Evolutionary conservation across 2,329 filamentous ascomycete species (phyloP), one percentile per base, ranked within the genome.

Genomic region (Penicillium sp.): DNA sequence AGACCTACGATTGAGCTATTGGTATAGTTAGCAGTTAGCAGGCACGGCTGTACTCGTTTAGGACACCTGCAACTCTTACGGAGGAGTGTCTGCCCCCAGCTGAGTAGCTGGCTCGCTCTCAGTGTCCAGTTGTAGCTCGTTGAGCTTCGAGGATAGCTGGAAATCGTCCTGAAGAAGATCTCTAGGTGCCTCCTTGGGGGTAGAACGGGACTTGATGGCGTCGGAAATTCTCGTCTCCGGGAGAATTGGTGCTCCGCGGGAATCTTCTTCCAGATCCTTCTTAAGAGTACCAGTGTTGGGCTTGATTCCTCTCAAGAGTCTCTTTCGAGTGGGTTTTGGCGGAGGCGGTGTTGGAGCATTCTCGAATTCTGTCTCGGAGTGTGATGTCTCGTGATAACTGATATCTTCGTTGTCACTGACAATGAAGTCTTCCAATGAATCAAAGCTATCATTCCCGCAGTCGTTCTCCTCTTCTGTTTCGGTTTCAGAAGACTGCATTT

Each of bases 341-440:
- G 60, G 59, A 23, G 63, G 53, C 7, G 57, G 58, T 23, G 51
- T 51, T 39, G 60, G 53, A 4, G 52, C 39, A 18, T 59, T 56
- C 51, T 55, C 53, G 6, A 68, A 58, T 29, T 67, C 63, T 51
- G 62, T 60, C 47, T 71, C 70, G 44, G 60, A 53, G 28, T 63
- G 65, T 8, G 67, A 65, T 46, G 62, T 64, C 45, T 71, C 68
- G 53, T 68, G 58, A 29, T 63, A 71, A 51, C 70, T 74, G 23
- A 65, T 49, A 45, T 73, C 66, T 12, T 74, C 70, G 63, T 72
- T 66, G 57, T 74, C 70, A 45, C 70, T 71, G 53, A 74, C 68
- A 58, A 76, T 70, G 47, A 74, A 75, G 47, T 69, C 72, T 26
- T 73, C 69, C 31, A 75, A 57, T 39, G 72, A 75, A 52, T 72